Conservation (phyloP, 139 green algal genomes). For the Micractinium sp. region DNA sequence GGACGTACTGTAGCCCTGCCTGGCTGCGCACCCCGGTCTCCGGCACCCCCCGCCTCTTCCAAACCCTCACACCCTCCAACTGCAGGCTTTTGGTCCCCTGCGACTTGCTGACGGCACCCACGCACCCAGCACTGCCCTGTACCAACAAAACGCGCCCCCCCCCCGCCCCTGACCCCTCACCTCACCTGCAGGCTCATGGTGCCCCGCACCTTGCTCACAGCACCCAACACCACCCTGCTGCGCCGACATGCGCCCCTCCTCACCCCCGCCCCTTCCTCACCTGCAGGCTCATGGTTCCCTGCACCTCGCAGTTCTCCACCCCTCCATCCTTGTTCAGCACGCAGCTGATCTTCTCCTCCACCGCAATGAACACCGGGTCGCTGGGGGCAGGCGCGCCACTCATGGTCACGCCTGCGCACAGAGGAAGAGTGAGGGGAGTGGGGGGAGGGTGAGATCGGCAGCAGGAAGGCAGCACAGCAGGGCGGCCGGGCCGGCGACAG, state of each 20-base stretch:
- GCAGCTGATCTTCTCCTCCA: conserved; percentile 89
- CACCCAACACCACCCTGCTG: not conserved
- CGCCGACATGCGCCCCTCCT: not conserved
- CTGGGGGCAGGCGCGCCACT: not conserved
- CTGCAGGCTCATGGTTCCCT: conserved; percentile 88
- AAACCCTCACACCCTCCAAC: too few species aligned
- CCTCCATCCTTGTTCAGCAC: conserved; percentile 92
- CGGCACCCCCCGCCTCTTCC: too few species aligned
- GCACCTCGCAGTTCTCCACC: conserved; percentile 94
- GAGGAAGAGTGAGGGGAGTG: not conserved
- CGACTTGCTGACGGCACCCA: too few species aligned
- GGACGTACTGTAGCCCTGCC: too few species aligned
- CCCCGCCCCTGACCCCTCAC: too few species aligned
- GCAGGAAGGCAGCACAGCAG: not conserved
- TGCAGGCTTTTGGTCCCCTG: too few species aligned
- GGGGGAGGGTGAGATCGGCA: not conserved
- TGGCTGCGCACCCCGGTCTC: too few species aligned
- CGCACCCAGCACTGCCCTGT: too few species aligned
- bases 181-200: conserved; percentile 82
- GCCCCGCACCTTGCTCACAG: conserved; percentile 89
- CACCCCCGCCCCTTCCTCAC: conserved; percentile 38
- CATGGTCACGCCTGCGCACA: not conserved
- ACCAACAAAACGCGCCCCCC: too few species aligned
- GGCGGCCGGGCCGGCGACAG: not conserved
- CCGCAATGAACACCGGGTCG: conserved; percentile 63